Evolutionary conservation across 108 stramenopile genomes (phyloP).

Genomic region (Chaetoceros tenuissimus): DNA sequence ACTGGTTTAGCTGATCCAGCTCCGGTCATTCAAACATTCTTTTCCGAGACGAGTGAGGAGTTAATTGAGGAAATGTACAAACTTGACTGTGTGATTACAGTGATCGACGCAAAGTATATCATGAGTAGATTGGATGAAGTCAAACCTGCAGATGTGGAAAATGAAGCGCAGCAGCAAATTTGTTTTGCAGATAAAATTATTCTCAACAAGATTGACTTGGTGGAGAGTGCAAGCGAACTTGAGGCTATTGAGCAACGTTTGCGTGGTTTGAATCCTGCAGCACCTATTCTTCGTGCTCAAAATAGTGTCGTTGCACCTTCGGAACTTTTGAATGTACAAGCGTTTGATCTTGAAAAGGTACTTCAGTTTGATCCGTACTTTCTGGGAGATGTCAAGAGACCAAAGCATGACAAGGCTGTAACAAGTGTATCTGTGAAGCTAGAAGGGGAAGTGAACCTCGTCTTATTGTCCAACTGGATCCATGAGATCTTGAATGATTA

Average conservation of each 20-base stretch:
- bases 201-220: conserved; percentile 79
- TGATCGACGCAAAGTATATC: conserved; percentile 56
- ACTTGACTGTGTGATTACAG: conserved; percentile 41
- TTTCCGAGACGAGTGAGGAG: conserved; percentile 36
- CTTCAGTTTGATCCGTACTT: conserved; percentile 82
- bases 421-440: conserved; percentile 46
- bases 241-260: conserved; percentile 33
- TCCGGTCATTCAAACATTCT: conserved; percentile 53
- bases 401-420: conserved; percentile 68
- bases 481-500: conserved; percentile 53
- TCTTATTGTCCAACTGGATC: conserved; percentile 57
- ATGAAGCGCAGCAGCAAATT: conserved; percentile 81
- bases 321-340: conserved; percentile 66
- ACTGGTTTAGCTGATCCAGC: conserved; percentile 68
- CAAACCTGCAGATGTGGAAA: conserved; percentile 12
- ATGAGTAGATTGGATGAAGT: too few species aligned
- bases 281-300: conserved; percentile 29
- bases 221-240: conserved; percentile 19
- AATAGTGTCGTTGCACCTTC: conserved; percentile 40
- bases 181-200: conserved; percentile 81
- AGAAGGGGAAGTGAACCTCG: conserved; percentile 55
- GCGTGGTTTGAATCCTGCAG: conserved; percentile 45
- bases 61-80: conserved; percentile 17
- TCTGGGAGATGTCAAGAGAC: conserved; percentile 49
- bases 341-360: conserved; percentile 72